These are phyloP conservation scores for Macaranga tanarius DNA, from an alignment of 441 rosid genomes.

Conservation along the genomic window DNA sequence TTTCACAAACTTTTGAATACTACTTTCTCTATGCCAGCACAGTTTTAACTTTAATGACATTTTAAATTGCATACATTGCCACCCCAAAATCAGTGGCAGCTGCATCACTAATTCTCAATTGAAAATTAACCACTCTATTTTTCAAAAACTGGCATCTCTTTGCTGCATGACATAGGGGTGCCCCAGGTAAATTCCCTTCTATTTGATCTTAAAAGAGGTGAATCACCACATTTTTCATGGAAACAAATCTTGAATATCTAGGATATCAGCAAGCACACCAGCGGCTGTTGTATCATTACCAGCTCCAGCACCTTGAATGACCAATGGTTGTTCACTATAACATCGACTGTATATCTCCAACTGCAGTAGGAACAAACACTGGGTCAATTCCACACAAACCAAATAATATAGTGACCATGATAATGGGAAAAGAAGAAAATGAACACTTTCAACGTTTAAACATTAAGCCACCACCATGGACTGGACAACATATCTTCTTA, in stretches of 20 bases:
- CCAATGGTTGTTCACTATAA: slow-evolving; percentile 73
- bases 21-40: not conserved
- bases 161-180: not conserved
- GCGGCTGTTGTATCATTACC: slow-evolving; percentile 96
- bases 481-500: not conserved
- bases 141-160: not conserved
- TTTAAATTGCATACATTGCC: not conserved
- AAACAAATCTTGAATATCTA: slow-evolving; percentile 85
- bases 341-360: slow-evolving; percentile 71
- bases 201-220: not conserved
- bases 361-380: slow-evolving; percentile 35
- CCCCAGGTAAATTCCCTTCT: not conserved
- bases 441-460: not conserved
- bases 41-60: not conserved
- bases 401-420: not conserved
- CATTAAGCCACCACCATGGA: not conserved
- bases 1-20: not conserved
- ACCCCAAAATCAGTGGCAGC: not conserved
- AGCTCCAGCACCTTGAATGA: slow-evolving; percentile 98
- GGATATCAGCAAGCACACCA: slow-evolving; percentile 87
- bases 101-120: not conserved
- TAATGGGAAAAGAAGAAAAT: not conserved
- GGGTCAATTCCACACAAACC: not conserved
- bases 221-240: slow-evolving; percentile 29
- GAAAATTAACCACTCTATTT: not conserved